Evolutionary conservation across 306 rosid species (phyloP).

Genomic region (Glycine tomentella): DNA sequence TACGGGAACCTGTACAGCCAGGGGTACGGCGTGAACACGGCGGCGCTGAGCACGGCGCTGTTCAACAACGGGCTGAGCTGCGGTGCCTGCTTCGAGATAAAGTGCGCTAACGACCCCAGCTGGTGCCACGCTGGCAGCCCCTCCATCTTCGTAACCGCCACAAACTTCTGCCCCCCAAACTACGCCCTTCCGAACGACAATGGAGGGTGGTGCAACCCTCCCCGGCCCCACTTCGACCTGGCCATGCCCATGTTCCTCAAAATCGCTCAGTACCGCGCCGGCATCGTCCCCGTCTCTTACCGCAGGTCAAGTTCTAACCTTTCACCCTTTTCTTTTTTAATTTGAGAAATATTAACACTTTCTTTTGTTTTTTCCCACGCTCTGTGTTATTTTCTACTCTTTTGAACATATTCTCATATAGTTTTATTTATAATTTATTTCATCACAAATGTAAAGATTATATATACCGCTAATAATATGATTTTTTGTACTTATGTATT

Average conservation of each 20-base stretch:
- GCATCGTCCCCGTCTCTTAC: constrained; percentile 83
- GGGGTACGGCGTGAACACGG: constrained; percentile 87
- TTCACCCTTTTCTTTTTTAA: neutral
- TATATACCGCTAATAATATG: too few species aligned
- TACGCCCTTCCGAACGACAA: constrained; percentile 72
- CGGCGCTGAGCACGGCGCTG: constrained; percentile 84
- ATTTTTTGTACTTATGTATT: too few species aligned
- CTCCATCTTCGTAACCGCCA: constrained; percentile 77
- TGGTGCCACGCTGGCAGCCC: constrained; percentile 89
- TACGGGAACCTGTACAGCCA: constrained; percentile 85
- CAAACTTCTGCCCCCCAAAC: constrained; percentile 88
- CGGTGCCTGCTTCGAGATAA: constrained; percentile 84
- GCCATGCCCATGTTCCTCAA: constrained; percentile 92
- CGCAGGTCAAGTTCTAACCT: constrained; percentile 63
- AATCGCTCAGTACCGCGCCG: constrained; percentile 83
- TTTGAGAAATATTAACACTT: too few species aligned
- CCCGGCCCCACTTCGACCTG: constrained; percentile 84
- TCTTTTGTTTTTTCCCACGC: too few species aligned
- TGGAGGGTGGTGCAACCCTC: constrained; percentile 97
- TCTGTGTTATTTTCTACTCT: too few species aligned
- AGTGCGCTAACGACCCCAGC: constrained; percentile 64
- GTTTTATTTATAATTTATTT: too few species aligned
- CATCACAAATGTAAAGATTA: too few species aligned
- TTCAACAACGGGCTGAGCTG: constrained; percentile 83
- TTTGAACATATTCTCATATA: too few species aligned